Base-by-base conservation (phyloP, 73 alveolate species). In the Paramecium octaurelia region DNA sequence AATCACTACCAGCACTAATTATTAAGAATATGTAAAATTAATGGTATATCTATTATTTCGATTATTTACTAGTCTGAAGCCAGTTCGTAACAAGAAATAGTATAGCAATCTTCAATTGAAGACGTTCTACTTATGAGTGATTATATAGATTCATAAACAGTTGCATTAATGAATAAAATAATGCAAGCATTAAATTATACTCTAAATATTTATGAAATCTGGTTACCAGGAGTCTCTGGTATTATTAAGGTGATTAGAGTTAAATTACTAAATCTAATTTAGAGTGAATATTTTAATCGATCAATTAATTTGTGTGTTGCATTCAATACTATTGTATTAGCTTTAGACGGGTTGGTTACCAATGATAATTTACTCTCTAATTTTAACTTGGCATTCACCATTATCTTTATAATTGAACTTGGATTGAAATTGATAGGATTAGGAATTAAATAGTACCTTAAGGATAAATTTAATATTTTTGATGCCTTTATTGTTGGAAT, bases 381-480 rank as follows among this genome's bases (percentile, higher is more conserved):
- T 3, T 93, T 96, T 64, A 97, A 97, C 93, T 38, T 76, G 7
- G 88, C 91, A 23, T 96, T 97, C 73, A 97, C 99, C 3, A 68
- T 93, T 31, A 86, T 95, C 42, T 97, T 97, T 89, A 91, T 86
- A 1, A 54, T 92, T 69, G 99, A 97, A 68, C 89, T 96, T 95
- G 93, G 92, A 20, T 71, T 96, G 5, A 96, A 95, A 69, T 73
- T 97, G 24, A n/a, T 94, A 4, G 97, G 98, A 2, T 68, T 95
- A n/a, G 99, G 99, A 1, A 59, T 95, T 20, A 86, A 92, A 27
- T 40, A 71, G 20, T 97, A 93, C 85, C 64, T 93, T 12, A n/a
- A 87, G 23, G 99, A 97, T 91, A 92, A 80, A 40, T 96, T 97
- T 98, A 97, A 97, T 68, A 85, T 92, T 84, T 92, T 97, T 92